Evolutionary conservation across 225 moss, liverwort and hornwort genomes (phyloP).

Genomic region (Neckera pumila): DNA sequence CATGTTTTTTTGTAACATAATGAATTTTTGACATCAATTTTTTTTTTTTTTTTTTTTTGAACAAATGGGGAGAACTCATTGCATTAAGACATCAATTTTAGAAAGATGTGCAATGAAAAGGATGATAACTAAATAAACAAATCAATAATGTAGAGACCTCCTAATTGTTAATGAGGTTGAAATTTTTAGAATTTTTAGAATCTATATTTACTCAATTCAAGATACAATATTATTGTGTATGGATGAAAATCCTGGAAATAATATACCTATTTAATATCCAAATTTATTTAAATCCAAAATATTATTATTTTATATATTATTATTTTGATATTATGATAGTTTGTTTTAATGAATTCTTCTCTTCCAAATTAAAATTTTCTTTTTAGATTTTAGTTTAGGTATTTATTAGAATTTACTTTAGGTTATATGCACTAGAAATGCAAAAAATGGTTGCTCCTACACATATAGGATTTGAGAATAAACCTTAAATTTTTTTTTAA

Average conservation of each 20-base stretch:
- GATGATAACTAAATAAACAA: no score
- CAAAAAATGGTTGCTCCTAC: rapidly evolving
- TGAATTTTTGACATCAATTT: not conserved
- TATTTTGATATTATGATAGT: rapidly evolving
- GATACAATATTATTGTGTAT: not conserved
- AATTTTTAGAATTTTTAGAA: no score
- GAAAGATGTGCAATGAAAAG: rapidly evolving
- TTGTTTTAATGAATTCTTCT: not conserved
- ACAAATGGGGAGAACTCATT: no score
- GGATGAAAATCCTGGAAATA: not conserved
- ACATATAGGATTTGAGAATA: not conserved
- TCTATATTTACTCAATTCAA: not conserved
- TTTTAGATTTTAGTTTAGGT: not conserved
- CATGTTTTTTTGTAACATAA: not conserved
- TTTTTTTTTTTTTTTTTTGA: no score
- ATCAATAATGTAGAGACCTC: rapidly evolving
- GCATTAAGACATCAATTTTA: not conserved
- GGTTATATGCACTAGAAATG: no score
- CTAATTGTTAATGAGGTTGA: rapidly evolving
- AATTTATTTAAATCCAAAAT: not conserved
- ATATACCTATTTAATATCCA: not conserved
- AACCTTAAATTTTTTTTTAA: no score
- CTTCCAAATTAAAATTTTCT: not conserved
- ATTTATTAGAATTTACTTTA: not conserved
- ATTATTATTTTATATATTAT: no score